Evolutionary conservation across 805 yeast species (phyloP), one percentile per base, ranked within the genome.

Genomic region (Kockiozyma suomiensis): DNA sequence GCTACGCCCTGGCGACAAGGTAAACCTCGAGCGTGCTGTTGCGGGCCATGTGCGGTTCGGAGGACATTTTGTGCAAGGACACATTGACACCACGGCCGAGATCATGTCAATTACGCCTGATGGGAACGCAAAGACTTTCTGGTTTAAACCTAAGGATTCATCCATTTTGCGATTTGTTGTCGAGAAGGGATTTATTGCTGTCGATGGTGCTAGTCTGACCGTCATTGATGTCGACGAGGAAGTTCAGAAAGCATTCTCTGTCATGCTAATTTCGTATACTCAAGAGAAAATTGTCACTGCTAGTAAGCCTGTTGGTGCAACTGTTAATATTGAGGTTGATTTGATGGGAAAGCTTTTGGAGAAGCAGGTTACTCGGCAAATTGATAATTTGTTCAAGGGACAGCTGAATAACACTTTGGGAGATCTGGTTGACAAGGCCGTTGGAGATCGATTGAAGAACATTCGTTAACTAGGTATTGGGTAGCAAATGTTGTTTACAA

Each of bases 61-160:
- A 25, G 99, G 99, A 0, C 99, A 94, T 74, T 83, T 93, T 65
- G 99, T 94, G 1, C 99, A 94, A 67, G 99, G 99, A 4, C 99
- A 94, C 76, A 90, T 94, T 30, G 99, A 94, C 72, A 89, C 97
- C 0, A 80, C 86, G 37, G 97, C 97, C 1, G 73, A 72, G 37
- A 86, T 93, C 41, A 79, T 81, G 1, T 72, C 74, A 0, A 79
- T 74, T 28, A 74, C 66, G 8, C 75, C 81, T 1, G 97, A 92
- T 70, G 80, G 85, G 1, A 89, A 90, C 72, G 86, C 98, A 0
- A 76, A 90, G 35, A 79, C 86, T 2, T 87, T 85, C 72, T 87
- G 89, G 2, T 92, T 93, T 74, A 94, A 90, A 62, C 67, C 66
- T 2, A 40, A 33, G 45, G 70, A 68, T 23, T 68, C 72, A 19